Base-by-base conservation (phyloP, 441 rosid species). In the Croton setiger region DNA sequence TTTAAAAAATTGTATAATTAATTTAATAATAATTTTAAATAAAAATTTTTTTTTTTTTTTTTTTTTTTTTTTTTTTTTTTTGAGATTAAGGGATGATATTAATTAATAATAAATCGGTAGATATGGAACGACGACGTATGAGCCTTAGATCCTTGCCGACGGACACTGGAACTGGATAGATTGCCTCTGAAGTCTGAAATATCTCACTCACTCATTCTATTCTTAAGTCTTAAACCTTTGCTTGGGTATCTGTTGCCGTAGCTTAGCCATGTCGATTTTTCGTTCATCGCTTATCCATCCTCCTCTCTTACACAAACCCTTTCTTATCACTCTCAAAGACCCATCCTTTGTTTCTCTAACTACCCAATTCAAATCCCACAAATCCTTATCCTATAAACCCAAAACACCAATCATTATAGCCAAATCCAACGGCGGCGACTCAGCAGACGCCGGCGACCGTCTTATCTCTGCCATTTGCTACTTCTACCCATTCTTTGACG, bases 401-500 rank as follows among this genome's bases (percentile, higher is more conserved):
- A 73, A 55, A 43, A 18, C 54, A 63, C 45, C 64, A 21, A 70
- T 67, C 52, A 51, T 83, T 63, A 54, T 63, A 27, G 77, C 84
- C 64, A 81, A 80, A 72, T 82, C 93, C 74, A 84, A 86, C 69
- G 80, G 83, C 5, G 70, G 73, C 48, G 76, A 90, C 71, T 82
- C 91, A 20, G 94, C 81, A 20, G 98, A 88, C 73, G 77, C 77
- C 14, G 84, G 90, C 3, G 96, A 93, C 83, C 85, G 98, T 59
- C 18, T 93, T 66, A 87, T 93, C 79, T 93, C 98, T 10, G 94
- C 95, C 60, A 55, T 91, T 41, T 85, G 94, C 72, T 93, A 93
- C 84, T 91, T 93, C 69, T 93, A 91, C 73, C 94, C 96, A 7
- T 93, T 93, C 84, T 91, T 93, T 75, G 94, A 93, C 18, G 97